Percentiles rank a stretch among this genome's conserved stretches.
These are phyloP conservation scores for Melastoma candidum DNA, from an alignment of 441 rosid genomes.

Conservation along the genomic window DNA sequence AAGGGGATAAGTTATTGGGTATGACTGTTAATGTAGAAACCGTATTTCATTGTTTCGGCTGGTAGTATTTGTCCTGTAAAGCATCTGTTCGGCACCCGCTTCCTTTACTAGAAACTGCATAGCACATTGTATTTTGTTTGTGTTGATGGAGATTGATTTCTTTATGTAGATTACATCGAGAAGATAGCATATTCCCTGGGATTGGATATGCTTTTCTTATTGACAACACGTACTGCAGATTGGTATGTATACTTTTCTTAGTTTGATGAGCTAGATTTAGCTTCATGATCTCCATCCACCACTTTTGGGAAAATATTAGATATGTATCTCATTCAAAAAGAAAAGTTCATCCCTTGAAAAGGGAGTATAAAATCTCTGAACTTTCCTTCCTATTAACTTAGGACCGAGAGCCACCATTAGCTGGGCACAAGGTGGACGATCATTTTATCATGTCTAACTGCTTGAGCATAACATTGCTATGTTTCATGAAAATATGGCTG, in stretches of 20 bases:
- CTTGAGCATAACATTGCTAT: too few species aligned
- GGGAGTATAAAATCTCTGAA: too few species aligned
- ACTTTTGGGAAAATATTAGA: too few species aligned
- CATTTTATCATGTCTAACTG: too few species aligned
- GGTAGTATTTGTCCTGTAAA: neutral
- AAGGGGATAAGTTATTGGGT: conserved; percentile 93
- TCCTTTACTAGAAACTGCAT: neutral
- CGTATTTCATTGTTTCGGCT: neutral
- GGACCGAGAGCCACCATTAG: too few species aligned
- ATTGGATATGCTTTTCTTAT: conserved; percentile 61
- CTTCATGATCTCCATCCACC: too few species aligned
- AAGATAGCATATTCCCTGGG: conserved; percentile 73
- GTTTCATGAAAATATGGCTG: too few species aligned
- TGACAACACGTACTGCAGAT: conserved; percentile 87
- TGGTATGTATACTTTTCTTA: conserved; percentile 32
- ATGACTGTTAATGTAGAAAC: conserved; percentile 8
- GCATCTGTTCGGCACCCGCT: neutral
- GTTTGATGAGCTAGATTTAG: too few species aligned
- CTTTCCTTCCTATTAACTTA: too few species aligned
- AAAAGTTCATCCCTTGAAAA: too few species aligned
- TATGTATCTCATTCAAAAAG: too few species aligned
- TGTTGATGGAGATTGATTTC: conserved; percentile 3
- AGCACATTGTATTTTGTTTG: neutral
- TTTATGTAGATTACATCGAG: conserved; percentile 63
- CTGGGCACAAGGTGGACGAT: too few species aligned